A percentile compares a stretch with the other conserved stretches of the same genome.
Conservation (phyloP, 2,329 filamentous ascomycete species). For the Coniochaeta ligniaria region DNA sequence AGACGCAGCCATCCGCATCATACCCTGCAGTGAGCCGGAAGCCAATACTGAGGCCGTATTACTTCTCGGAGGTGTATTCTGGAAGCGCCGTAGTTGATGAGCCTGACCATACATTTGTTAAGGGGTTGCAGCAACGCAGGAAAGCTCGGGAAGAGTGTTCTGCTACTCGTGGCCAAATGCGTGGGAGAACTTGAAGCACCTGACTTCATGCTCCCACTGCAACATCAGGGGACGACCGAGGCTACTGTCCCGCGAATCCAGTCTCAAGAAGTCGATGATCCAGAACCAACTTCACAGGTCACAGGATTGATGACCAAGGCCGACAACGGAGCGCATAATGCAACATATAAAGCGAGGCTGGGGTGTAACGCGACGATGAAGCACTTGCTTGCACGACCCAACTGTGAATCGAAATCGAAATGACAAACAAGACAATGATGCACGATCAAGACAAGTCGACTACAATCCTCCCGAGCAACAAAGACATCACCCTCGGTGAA, state of each 20-base stretch:
- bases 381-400: not conserved
- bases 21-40: not conserved
- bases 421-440: not conserved
- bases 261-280: too few relatives aligned
- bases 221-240: too few relatives aligned
- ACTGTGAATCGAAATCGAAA: not conserved
- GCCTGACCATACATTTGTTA: not conserved
- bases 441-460: not conserved
- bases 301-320: not conserved
- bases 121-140: not conserved
- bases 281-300: too few relatives aligned
- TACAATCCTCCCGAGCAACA: not conserved
- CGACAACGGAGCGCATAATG: not conserved
- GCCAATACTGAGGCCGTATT: not conserved
- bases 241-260: too few relatives aligned
- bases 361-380: not conserved
- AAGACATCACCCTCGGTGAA: conserved; percentile 11
- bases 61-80: not conserved
- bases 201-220: not conserved
- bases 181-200: not conserved
- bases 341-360: not conserved
- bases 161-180: not conserved
- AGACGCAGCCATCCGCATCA: not conserved
- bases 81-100: not conserved
- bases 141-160: not conserved